phyloP scores from a whole-genome alignment of 2,329 filamentous ascomycete genomes.

The Gremmenia infestans region DNA sequence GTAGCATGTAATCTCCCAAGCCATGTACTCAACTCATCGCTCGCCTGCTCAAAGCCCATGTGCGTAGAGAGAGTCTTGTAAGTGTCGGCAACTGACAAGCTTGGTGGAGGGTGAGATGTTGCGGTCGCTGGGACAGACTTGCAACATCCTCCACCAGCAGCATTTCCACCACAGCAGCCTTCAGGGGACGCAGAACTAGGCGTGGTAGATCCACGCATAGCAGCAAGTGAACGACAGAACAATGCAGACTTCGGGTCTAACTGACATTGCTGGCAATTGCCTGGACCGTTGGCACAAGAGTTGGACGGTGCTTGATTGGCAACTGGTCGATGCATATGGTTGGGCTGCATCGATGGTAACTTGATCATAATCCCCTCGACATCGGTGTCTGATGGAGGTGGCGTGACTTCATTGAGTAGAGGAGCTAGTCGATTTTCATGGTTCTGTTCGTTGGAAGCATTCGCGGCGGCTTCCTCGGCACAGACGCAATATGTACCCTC shows the following conservation, averaged over 20 bases:
- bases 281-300: slow-evolving; percentile 55
- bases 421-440: slow-evolving; percentile 35
- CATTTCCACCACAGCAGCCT: slow-evolving; percentile 60
- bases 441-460: slow-evolving; percentile 28
- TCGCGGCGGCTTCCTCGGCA: slow-evolving; percentile 50
- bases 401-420: slow-evolving; percentile 45
- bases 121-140: slow-evolving; percentile 33
- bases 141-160: slow-evolving; percentile 59
- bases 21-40: slow-evolving; percentile 71
- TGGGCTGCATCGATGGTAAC: slow-evolving; percentile 43
- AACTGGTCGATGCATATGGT: slow-evolving; percentile 29
- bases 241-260: slow-evolving; percentile 74
- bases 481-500: slow-evolving; percentile 80
- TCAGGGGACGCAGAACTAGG: slow-evolving; percentile 32
- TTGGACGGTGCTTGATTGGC: slow-evolving; percentile 16
- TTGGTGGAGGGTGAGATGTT: slow-evolving; percentile 33
- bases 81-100: slow-evolving; percentile 68
- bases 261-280: slow-evolving; percentile 73
- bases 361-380: slow-evolving; percentile 55
- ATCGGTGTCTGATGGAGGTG: slow-evolving; percentile 49
- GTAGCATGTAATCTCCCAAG: slow-evolving; percentile 65
- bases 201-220: slow-evolving; percentile 39
- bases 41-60: slow-evolving; percentile 68
- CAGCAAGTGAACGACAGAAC: slow-evolving; percentile 77
- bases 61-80: slow-evolving; percentile 76